Conservation (phyloP, 306 rosid genomes). For the Inga leiocalycina region DNA sequence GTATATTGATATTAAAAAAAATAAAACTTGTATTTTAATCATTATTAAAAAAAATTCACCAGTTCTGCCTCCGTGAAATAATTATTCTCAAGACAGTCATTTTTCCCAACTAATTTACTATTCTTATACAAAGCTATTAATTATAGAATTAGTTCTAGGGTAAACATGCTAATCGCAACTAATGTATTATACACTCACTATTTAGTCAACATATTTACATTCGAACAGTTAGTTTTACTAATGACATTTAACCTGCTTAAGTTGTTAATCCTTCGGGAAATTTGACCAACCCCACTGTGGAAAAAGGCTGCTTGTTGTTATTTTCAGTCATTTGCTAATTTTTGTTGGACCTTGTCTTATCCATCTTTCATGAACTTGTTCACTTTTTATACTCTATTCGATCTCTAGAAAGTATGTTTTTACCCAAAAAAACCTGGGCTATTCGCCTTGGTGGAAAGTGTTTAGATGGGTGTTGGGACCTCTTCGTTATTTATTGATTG, state of each 20-base stretch:
- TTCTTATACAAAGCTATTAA: not conserved
- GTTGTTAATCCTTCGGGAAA: not conserved
- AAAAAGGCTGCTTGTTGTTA: not conserved
- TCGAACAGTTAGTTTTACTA: not conserved
- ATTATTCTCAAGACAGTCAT: too few relatives aligned
- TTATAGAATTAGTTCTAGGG: not conserved
- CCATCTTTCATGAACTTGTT: not conserved
- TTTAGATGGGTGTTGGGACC: not conserved
- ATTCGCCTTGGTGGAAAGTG: not conserved
- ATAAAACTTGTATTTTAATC: not conserved
- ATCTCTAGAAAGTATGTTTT: slow-evolving; percentile 11
- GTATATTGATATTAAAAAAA: not conserved
- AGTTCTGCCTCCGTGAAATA: not conserved
- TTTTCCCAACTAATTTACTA: too few relatives aligned
- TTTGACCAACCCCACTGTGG: not conserved
- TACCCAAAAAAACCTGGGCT: not conserved
- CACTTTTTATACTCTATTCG: not conserved
- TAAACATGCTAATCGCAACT: not conserved
- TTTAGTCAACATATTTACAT: not conserved
- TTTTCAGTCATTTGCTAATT: not conserved
- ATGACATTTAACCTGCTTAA: not conserved
- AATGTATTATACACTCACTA: not conserved
- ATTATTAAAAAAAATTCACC: not conserved
- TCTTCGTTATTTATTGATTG: not conserved
- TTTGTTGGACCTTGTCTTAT: not conserved